Evolutionary conservation across 2,329 filamentous ascomycete genomes (phyloP).

Genomic region (Colletotrichum zoysiae): DNA sequence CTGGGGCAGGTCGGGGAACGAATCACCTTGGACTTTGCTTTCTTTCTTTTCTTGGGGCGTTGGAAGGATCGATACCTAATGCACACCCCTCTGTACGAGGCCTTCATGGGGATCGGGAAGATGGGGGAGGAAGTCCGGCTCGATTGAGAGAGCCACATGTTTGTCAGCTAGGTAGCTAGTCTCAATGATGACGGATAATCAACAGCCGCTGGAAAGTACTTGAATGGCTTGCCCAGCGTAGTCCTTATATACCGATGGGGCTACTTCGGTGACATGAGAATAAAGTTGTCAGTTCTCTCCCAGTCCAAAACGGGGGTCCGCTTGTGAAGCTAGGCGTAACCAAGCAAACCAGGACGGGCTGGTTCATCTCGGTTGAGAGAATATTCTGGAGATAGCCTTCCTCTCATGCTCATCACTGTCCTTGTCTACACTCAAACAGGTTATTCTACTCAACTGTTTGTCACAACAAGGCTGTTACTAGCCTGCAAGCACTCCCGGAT

Average conservation of each 20-base stretch:
- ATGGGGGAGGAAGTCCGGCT: slow-evolving; percentile 29
- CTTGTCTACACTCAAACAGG: background rate
- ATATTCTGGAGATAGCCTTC: too few species aligned
- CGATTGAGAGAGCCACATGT: slow-evolving; percentile 2
- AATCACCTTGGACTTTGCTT: slow-evolving; percentile 21
- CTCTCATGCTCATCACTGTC: too few species aligned
- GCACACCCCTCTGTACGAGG: slow-evolving; percentile 25
- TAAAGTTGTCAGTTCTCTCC: background rate
- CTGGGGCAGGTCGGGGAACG: background rate
- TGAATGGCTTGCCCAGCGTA: background rate
- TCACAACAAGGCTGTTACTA: background rate
- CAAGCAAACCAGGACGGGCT: background rate
- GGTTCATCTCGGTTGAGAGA: background rate
- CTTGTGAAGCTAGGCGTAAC: background rate
- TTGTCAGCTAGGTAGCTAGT: slow-evolving; percentile 25
- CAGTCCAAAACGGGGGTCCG: background rate
- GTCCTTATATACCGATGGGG: background rate
- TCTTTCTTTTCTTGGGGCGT: slow-evolving; percentile 34
- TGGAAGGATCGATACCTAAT: slow-evolving; percentile 35
- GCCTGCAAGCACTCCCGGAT: background rate
- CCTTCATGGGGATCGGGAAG: slow-evolving; percentile 35
- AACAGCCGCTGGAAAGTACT: background rate
- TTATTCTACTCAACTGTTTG: background rate
- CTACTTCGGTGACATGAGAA: background rate
- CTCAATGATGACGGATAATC: slow-evolving; percentile 23